These are phyloP conservation scores for Austroboletus niveus DNA, from an alignment of 1,284 basidiomycete genomes.

Conservation along the genomic window DNA sequence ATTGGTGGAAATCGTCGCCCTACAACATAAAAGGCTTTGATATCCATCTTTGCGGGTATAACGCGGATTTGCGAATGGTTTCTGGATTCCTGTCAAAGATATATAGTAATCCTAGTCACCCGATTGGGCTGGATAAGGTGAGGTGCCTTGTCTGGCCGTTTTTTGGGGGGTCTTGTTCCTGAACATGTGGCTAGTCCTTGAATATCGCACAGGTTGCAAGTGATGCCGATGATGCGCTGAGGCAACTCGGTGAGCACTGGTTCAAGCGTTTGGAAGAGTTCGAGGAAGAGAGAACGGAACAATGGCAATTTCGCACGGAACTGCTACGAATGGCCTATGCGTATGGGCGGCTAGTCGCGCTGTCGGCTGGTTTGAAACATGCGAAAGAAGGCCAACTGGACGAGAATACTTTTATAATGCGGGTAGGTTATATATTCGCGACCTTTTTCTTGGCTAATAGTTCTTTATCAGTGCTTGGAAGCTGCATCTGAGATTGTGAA, in stretches of 20 bases:
- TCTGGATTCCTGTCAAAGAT: conserved; percentile 59
- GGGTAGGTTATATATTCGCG: conserved; percentile 45
- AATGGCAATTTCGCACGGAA: conserved; percentile 60
- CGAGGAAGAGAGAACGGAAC: conserved; percentile 47
- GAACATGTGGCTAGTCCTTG: conserved; percentile 38
- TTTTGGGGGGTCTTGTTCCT: neutral
- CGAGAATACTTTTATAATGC: conserved; percentile 63
- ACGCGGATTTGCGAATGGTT: conserved; percentile 65
- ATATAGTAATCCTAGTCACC: conserved; percentile 70
- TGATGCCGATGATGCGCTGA: conserved; percentile 63
- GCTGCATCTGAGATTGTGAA: conserved; percentile 52
- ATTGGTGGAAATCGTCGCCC: conserved; percentile 71
- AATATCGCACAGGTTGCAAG: conserved; percentile 64
- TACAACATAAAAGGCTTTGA: conserved; percentile 72
- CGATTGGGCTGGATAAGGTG: conserved; percentile 71
- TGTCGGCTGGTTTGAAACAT: conserved; percentile 78
- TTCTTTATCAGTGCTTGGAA: conserved; percentile 17
- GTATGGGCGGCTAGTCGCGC: conserved; percentile 64
- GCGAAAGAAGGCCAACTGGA: conserved; percentile 57
- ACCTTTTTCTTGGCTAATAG: neutral
- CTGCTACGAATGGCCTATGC: conserved; percentile 64
- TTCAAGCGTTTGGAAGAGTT: conserved; percentile 47
- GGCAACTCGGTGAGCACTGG: conserved; percentile 55
- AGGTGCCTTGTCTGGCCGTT: neutral
- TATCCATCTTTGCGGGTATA: conserved; percentile 74